Percentiles rank a stretch among this genome's conserved stretches.
These are phyloP conservation scores for Yamadazyma friedrichii DNA, from an alignment of 1,139 yeast species.

Conservation along the genomic window DNA sequence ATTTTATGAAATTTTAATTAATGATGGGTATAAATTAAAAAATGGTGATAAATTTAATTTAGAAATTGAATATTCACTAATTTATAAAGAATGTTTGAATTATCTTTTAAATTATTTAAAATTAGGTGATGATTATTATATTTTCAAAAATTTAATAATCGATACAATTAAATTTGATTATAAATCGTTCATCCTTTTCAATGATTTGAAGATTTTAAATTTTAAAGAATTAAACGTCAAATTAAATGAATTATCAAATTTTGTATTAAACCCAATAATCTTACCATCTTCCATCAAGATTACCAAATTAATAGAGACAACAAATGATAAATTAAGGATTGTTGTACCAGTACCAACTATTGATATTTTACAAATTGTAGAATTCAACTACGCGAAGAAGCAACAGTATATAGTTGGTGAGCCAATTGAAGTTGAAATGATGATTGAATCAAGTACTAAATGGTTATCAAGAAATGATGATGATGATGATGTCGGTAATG, in stretches of 20 bases:
- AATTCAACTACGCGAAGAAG: constrained; percentile 37
- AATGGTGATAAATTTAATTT: constrained; percentile 40
- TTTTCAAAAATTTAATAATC: constrained; percentile 8
- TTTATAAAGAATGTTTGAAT: constrained; percentile 41
- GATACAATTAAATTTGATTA: constrained; percentile 11
- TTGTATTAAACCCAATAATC: neutral
- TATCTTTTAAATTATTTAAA: neutral
- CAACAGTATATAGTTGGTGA: constrained; percentile 60
- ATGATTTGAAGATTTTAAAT: constrained; percentile 10
- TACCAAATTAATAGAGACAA: neutral
- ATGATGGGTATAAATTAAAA: constrained; percentile 17
- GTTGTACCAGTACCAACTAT: constrained; percentile 54
- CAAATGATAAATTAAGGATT: constrained; percentile 21
- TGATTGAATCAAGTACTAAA: constrained; percentile 41
- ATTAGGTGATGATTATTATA: constrained; percentile 2
- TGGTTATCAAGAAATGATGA: constrained; percentile 33
- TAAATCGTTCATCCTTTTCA: constrained; percentile 6
- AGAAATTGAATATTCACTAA: constrained; percentile 42
- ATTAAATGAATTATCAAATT: constrained; percentile 4
- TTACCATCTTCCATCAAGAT: constrained; percentile 1
- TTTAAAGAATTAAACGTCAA: constrained; percentile 2
- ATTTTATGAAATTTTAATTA: constrained; percentile 50
- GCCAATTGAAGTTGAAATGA: constrained; percentile 48
- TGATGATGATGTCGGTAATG: constrained; percentile 2
- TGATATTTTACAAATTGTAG: constrained; percentile 50